Base-by-base conservation (phyloP, 2,329 filamentous ascomycete genomes). In the Macrophomina phaseolina region DNA sequence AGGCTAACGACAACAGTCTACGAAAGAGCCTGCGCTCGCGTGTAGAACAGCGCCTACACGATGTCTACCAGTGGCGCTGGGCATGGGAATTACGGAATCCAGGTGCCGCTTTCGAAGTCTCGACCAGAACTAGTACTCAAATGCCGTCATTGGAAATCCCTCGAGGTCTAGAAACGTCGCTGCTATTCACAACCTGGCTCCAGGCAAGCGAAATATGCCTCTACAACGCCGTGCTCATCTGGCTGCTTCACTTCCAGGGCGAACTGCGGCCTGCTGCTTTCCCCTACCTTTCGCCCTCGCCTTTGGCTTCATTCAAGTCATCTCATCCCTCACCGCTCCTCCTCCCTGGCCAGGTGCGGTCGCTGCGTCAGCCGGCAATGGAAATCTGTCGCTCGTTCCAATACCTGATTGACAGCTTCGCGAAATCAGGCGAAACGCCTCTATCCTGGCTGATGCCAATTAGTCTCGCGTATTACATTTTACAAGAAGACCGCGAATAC, bases 381-480 rank as follows among this genome's bases (percentile, higher is more conserved):
- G 69, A 70, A 64, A 69, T 70, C 32, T 63, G 60, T 48, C 66
- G 63, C 12, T 49, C 65, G 16, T 70, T 70, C 56, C 65, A 70
- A 42, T 69, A 65, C 42, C 38, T 68, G 8, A 62, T 69, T 11
- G 36, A 49, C 8, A 55, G 23, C 4, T 58, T 62, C 8, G 11
- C 65, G 7, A 40, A 56, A n/a, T 64, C 45, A 34, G 34, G 48
- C 14, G 62, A 67, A 12, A 64, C 53, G 2, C 52, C 48, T 3
- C 67, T 70, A 6, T 69, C 67, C 23, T 70, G 67, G 64, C 64
- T 70, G 16, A 69, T 70, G 56, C 69, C 68, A n/a, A 53, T 70
- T 9, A 68, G 69, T 12, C 62, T 69, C 9, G 68, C 69, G 3
- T 70, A 66, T 46, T 53, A 65, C 12, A 64, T 69, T 7, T 18